Percentiles rank a stretch among this genome's conserved stretches.
Conservation (phyloP, 257 asterid species). For the Perilla frutescens region DNA sequence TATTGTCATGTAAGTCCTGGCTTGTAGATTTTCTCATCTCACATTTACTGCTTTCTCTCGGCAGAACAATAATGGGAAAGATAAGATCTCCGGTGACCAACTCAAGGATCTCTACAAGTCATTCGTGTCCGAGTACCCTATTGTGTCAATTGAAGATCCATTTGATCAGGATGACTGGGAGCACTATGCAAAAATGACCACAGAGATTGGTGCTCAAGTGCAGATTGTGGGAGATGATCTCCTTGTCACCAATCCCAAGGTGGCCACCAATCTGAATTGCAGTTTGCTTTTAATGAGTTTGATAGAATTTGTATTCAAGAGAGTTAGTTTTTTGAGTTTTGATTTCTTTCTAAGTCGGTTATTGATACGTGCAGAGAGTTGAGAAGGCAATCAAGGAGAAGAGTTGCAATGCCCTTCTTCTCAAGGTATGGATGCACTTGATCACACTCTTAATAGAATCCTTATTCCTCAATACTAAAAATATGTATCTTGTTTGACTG, state of each 20-base stretch:
- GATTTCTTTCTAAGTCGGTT: background rate
- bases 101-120: conserved; percentile 95
- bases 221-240: conserved; percentile 99
- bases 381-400: conserved; percentile 94
- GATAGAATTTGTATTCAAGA: background rate
- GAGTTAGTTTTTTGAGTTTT: background rate
- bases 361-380: conserved; percentile 68
- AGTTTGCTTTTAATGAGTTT: background rate
- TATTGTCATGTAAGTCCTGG: background rate
- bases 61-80: conserved; percentile 83
- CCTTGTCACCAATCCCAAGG: conserved; percentile 98
- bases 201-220: conserved; percentile 79
- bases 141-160: conserved; percentile 95
- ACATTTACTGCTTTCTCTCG: conserved; percentile 10
- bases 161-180: conserved; percentile 99
- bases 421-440: conserved; percentile 56
- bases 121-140: conserved; percentile 81
- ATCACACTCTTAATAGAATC: conserved; percentile 1
- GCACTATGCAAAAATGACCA: conserved; percentile 73
- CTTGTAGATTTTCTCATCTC: background rate
- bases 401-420: conserved; percentile 96
- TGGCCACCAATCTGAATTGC: conserved; percentile 18
- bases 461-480: background rate
- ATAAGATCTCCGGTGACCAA: conserved; percentile 87
- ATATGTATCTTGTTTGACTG: background rate